These are phyloP conservation scores for Cyclocybe aegerita DNA, from an alignment of 768 basidiomycete genomes.

Conservation along the genomic window DNA sequence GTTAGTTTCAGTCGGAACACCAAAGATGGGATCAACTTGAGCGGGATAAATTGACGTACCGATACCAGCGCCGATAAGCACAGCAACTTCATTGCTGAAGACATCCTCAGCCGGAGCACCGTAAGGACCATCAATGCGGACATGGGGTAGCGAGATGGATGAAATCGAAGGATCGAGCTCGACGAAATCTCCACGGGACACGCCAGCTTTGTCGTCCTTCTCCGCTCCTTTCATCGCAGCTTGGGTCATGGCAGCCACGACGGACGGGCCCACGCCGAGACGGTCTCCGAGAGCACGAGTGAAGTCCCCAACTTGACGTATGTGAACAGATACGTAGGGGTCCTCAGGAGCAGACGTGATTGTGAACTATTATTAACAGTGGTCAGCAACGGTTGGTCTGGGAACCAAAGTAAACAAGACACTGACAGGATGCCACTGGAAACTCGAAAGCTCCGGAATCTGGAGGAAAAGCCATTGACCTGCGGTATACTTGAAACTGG, in stretches of 20 bases:
- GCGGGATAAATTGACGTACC: slow-evolving; percentile 43
- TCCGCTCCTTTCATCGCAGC: slow-evolving; percentile 77
- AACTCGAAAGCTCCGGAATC: slow-evolving; percentile 78
- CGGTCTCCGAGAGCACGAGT: slow-evolving; percentile 82
- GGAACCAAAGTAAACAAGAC: neutral
- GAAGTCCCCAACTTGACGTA: slow-evolving; percentile 92
- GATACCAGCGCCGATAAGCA: slow-evolving; percentile 94
- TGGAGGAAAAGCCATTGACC: slow-evolving; percentile 93
- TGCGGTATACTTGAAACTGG: slow-evolving; percentile 87
- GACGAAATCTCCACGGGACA: slow-evolving; percentile 75
- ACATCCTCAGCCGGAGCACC: slow-evolving; percentile 94
- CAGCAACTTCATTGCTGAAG: slow-evolving; percentile 80
- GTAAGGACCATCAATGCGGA: slow-evolving; percentile 89
- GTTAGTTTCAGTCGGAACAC: neutral
- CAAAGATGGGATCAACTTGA: neutral
- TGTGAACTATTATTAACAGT: slow-evolving; percentile 61
- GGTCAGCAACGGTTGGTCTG: slow-evolving; percentile 12
- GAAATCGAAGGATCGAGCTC: slow-evolving; percentile 61
- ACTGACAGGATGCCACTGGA: slow-evolving; percentile 95
- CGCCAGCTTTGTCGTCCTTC: slow-evolving; percentile 49
- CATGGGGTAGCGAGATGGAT: slow-evolving; percentile 58
- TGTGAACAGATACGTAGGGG: slow-evolving; percentile 88
- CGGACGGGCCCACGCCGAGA: slow-evolving; percentile 76
- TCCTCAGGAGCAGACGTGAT: slow-evolving; percentile 96
- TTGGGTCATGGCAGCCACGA: slow-evolving; percentile 76